phyloP scores from a whole-genome alignment of 2,329 filamentous ascomycete species.

The Colletotrichum ledebouriae region DNA sequence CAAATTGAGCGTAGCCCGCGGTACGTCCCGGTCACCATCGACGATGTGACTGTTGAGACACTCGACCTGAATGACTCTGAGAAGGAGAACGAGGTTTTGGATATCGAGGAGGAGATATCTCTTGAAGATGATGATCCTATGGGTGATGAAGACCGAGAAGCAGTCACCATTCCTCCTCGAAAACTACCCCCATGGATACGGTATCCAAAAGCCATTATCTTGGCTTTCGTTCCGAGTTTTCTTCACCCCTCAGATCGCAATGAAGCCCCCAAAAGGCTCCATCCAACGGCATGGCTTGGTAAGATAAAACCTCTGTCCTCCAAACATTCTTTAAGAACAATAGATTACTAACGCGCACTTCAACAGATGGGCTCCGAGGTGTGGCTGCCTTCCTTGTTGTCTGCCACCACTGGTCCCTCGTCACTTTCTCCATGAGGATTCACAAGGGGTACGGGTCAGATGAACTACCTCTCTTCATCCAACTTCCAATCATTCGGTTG shows the following conservation, averaged over 20 bases:
- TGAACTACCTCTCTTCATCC: slow-evolving; percentile 60
- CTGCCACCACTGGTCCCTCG: slow-evolving; percentile 62
- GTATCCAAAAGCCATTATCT: slow-evolving; percentile 8
- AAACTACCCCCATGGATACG: slow-evolving; percentile 17
- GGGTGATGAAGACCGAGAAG: background rate
- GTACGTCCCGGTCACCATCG: slow-evolving; percentile 1
- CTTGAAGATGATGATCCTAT: slow-evolving; percentile 1
- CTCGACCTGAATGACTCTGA: background rate
- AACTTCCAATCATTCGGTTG: slow-evolving; percentile 67
- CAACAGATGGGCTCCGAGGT: slow-evolving; percentile 71
- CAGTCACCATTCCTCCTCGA: background rate
- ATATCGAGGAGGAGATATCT: slow-evolving; percentile 16
- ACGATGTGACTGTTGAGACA: background rate
- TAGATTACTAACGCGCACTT: background rate
- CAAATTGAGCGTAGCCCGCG: background rate
- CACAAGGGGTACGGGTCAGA: slow-evolving; percentile 44
- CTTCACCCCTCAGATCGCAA: slow-evolving; percentile 8
- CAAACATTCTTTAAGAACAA: background rate
- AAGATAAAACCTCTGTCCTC: background rate
- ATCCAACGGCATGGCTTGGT: slow-evolving; percentile 29
- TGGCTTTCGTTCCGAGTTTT: slow-evolving; percentile 24
- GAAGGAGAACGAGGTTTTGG: background rate
- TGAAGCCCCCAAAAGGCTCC: slow-evolving; percentile 11
- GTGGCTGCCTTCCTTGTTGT: slow-evolving; percentile 78
- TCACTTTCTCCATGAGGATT: slow-evolving; percentile 14